Base-by-base conservation (phyloP, 495 filamentous ascomycete species). In the Parmelia sp. region DNA sequence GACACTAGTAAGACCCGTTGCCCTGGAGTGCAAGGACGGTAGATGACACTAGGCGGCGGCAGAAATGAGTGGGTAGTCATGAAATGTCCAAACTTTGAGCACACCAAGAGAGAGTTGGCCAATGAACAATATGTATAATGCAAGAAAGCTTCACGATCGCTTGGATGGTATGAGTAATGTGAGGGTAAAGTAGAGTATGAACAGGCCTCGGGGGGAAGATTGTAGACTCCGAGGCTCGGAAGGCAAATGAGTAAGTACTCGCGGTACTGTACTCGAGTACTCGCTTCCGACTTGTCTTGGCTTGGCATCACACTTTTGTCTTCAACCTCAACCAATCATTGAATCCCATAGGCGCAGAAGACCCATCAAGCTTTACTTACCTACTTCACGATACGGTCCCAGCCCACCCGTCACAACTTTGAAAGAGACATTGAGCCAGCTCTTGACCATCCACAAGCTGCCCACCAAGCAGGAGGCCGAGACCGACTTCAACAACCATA, bases 261-360 rank as follows among this genome's bases (percentile, higher is more conserved):
- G n/a, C n/a, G n/a, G n/a, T n/a, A n/a, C n/a, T n/a, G n/a, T n/a
- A n/a, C n/a, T n/a, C n/a, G n/a, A n/a, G n/a, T n/a, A n/a, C 49
- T 53, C 49, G 49, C 49, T 53, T 53, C 49, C 49, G 49, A 31
- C 0, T 17, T 53, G 27, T 53, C 25, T 53, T 55, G 27, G 12
- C 51, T 55, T 53, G 49, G 49, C 49, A 53, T 53, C 51, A 55
- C 51, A 55, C 51, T 33, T 17, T 55, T 23, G 15, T 33, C 1
- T 33, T 21, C 15, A 9, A 14, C 29, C 17, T 33, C 51, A 17
- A 33, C 51, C 51, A 55, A 55, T 55, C 29, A 33, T 33, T n/a
- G 51, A 29, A n/a, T 2, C 27, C 19, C 12, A 25, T 29, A 55
- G 33, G 51, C 27, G 51, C 27, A n/a, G 15, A 55, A 55, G 31